phyloP scores from a whole-genome alignment of 352 stramenopile species.

The Phytophthora europaea region DNA sequence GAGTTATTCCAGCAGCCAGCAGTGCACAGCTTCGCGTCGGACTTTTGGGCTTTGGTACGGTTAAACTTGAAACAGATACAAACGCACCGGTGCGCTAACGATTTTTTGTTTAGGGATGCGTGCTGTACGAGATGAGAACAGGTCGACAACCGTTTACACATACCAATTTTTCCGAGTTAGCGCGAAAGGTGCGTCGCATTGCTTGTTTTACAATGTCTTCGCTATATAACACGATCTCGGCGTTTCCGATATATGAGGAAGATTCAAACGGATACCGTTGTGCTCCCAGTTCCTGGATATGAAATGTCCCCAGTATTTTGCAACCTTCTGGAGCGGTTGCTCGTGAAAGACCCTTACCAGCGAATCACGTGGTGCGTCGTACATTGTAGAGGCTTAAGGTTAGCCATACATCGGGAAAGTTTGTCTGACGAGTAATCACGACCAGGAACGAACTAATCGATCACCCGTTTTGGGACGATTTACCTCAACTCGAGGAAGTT shows the following conservation, averaged over 20 bases:
- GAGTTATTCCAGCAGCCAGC: slow-evolving; percentile 90
- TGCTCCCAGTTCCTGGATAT: slow-evolving; percentile 56
- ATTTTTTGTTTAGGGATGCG: slow-evolving; percentile 60
- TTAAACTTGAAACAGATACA: not conserved
- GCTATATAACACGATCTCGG: not conserved
- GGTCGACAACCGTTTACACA: slow-evolving; percentile 77
- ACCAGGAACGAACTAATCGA: slow-evolving; percentile 69
- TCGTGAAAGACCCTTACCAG: slow-evolving; percentile 78
- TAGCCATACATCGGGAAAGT: not conserved
- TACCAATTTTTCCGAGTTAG: slow-evolving; percentile 77
- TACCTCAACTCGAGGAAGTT: slow-evolving; percentile 37
- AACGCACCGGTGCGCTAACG: not conserved
- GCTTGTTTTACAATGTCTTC: not conserved
- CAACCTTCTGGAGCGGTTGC: slow-evolving; percentile 61
- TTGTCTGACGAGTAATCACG: slow-evolving; percentile 24
- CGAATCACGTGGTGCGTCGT: slow-evolving; percentile 78
- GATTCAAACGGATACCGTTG: slow-evolving; percentile 75
- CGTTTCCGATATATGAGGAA: slow-evolving; percentile 21
- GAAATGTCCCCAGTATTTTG: slow-evolving; percentile 69
- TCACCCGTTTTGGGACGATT: slow-evolving; percentile 75
- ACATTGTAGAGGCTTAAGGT: slow-evolving; percentile 3
- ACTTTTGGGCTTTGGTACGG: slow-evolving; percentile 87
- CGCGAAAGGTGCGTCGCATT: slow-evolving; percentile 56
- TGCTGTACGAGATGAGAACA: slow-evolving; percentile 82
- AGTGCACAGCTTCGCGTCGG: slow-evolving; percentile 91